phyloP scores from a whole-genome alignment of 2,329 filamentous ascomycete genomes.

The Lachnellula suecica region DNA sequence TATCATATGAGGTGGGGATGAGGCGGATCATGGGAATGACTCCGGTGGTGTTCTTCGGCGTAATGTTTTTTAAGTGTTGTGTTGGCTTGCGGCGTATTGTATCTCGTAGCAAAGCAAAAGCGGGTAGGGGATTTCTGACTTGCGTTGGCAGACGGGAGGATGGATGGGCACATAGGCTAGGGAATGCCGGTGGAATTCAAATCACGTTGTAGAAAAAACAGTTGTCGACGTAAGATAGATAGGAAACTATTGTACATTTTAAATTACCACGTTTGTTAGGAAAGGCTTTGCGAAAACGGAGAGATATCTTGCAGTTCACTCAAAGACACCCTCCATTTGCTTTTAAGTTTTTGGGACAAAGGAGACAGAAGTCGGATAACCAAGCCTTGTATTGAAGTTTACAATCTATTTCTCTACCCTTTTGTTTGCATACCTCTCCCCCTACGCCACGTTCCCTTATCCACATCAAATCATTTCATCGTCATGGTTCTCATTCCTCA shows the following conservation, averaged over 20 bases:
- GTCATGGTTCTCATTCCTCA: slow-evolving; percentile 22
- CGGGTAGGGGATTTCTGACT: background rate
- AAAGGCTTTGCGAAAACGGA: background rate
- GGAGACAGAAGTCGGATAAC: background rate
- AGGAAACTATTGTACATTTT: background rate
- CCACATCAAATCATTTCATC: slow-evolving; percentile 4
- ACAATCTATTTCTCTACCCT: background rate
- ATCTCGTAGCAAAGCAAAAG: background rate
- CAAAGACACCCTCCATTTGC: too few species aligned
- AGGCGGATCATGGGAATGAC: background rate
- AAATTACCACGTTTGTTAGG: background rate
- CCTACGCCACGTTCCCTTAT: background rate
- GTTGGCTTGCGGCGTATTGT: background rate
- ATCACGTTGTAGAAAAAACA: too few species aligned
- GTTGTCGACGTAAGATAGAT: background rate
- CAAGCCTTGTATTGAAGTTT: background rate
- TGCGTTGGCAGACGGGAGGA: background rate
- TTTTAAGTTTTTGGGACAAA: too few species aligned
- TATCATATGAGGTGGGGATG: background rate
- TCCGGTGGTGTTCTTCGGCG: background rate
- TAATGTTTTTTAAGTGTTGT: background rate
- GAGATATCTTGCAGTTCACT: too few species aligned
- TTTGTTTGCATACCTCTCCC: background rate
- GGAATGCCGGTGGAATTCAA: background rate
- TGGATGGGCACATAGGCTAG: background rate